Evolutionary conservation across 2,329 filamentous ascomycete species (phyloP).

Genomic region (Sphaerulina vaccinii): DNA sequence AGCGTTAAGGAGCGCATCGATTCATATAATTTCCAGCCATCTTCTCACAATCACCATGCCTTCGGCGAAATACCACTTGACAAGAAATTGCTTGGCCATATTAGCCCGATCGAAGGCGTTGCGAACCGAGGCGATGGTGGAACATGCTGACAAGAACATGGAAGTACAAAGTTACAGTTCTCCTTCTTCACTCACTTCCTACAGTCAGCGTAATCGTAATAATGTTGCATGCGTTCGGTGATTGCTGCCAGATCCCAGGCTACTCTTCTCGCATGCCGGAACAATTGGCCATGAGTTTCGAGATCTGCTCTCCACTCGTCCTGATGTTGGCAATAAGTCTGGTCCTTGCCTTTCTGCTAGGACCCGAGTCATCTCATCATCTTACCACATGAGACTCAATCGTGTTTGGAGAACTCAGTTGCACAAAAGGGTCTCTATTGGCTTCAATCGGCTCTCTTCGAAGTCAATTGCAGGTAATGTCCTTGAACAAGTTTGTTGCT

Average conservation of each 20-base stretch:
- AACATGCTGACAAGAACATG: neutral
- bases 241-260: too few relatives aligned
- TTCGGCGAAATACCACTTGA: too few relatives aligned
- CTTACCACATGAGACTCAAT: too few relatives aligned
- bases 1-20: too few relatives aligned
- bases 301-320: neutral
- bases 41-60: neutral
- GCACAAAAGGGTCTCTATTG: too few relatives aligned
- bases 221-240: too few relatives aligned
- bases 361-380: neutral
- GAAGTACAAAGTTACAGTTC: neutral
- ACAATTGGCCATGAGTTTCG: too few relatives aligned
- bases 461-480: neutral
- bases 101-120: neutral
- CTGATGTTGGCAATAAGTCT: neutral
- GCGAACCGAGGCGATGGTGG: too few relatives aligned
- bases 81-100: neutral
- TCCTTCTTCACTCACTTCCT: neutral
- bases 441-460: neutral
- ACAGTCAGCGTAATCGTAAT: neutral
- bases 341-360: neutral
- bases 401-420: neutral
- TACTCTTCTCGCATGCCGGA: too few relatives aligned
- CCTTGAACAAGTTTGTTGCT: neutral
- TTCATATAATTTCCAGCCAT: too few relatives aligned